These are phyloP conservation scores for Lathyrus aphaca DNA, from an alignment of 306 rosid species.

Conservation along the genomic window DNA sequence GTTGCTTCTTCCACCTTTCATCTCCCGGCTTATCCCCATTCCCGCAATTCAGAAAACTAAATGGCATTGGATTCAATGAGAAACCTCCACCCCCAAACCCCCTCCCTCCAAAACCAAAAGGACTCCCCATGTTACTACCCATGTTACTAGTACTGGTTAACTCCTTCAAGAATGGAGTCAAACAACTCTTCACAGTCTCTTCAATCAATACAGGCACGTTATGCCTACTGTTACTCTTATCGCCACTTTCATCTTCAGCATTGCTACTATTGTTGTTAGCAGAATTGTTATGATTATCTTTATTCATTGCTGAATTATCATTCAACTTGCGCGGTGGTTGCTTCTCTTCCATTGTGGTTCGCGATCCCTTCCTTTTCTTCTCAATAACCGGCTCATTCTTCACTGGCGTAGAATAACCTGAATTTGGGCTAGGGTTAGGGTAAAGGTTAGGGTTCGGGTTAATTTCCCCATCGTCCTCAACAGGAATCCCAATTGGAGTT, in stretches of 20 bases:
- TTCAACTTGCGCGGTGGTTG: background rate
- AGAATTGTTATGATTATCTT: conserved; percentile 19
- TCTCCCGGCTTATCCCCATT: conserved; percentile 39
- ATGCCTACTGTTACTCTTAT: conserved; percentile 16
- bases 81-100: conserved; percentile 43
- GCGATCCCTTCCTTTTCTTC: conserved; percentile 54
- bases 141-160: conserved; percentile 30
- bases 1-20: conserved; percentile 76
- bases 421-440: conserved; percentile 47
- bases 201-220: conserved; percentile 62
- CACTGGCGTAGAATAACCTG: conserved; percentile 12
- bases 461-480: conserved; percentile 67
- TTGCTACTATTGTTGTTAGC: conserved; percentile 10
- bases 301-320: conserved; percentile 39
- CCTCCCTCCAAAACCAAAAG: conserved; percentile 43
- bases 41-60: conserved; percentile 35
- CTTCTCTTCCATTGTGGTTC: conserved; percentile 43
- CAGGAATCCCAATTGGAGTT: conserved; percentile 46
- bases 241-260: background rate
- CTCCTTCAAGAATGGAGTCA: conserved; percentile 69
- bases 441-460: conserved; percentile 47
- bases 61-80: conserved; percentile 32
- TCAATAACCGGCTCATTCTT: conserved; percentile 38
- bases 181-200: conserved; percentile 71
- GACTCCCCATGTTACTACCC: conserved; percentile 47